Evolutionary conservation across 257 asterid species (phyloP).

Genomic region (Ocimum tenuiflorum): DNA sequence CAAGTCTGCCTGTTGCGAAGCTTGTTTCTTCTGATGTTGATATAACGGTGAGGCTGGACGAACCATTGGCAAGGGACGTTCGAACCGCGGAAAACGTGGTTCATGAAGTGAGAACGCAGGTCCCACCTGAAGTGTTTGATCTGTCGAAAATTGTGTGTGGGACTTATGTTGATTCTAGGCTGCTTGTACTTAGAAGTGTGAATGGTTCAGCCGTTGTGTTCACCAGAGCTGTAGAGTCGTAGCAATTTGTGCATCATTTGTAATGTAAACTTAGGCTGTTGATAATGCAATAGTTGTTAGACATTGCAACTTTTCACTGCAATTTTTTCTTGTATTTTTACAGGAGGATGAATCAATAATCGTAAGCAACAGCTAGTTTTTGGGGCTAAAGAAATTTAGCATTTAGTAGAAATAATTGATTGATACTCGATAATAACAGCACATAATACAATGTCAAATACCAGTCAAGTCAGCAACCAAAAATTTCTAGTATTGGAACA

Average conservation of each 20-base stretch:
- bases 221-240: conserved; percentile 36
- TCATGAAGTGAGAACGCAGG: conserved; percentile 57
- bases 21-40: conserved; percentile 53
- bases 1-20: conserved; percentile 75
- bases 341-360: no score
- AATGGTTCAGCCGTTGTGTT: conserved; percentile 69
- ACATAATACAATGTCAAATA: no score
- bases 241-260: no score
- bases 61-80: conserved; percentile 39
- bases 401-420: no score
- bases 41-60: conserved; percentile 47
- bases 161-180: conserved; percentile 74
- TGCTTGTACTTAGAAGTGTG: conserved; percentile 60
- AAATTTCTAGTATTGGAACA: no score
- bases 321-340: no score
- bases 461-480: background rate
- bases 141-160: conserved; percentile 75
- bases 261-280: background rate
- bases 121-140: conserved; percentile 81
- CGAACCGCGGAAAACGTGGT: conserved; percentile 44
- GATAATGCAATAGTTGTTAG: background rate
- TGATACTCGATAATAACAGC: background rate
- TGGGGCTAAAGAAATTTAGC: no score
- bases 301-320: background rate
- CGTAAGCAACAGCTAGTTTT: no score